Evolutionary conservation across 306 rosid genomes (phyloP), one percentile per base, ranked within the genome.

Genomic region (Fragaria nilgerrensis): DNA sequence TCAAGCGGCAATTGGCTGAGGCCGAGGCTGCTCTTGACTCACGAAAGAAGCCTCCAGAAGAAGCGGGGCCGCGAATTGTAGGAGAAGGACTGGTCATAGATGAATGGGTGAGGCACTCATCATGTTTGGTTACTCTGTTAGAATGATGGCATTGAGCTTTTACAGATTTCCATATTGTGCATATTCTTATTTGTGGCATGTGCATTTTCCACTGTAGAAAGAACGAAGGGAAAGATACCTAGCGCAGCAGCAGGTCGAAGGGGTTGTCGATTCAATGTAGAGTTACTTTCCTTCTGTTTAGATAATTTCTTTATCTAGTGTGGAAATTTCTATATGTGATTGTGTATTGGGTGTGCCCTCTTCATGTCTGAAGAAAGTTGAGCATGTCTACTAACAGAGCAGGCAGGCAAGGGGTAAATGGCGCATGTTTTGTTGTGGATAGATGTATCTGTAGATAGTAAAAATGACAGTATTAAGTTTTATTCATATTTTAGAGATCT

Each of bases 201-300:
- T 65, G 7, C 3, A 43, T 81, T 84, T 62, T 59, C 32, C 34
- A 41, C 52, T 86, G 82, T 52, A 95, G 97, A 95, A 92, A 90
- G 98, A 95, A 86, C 89, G 97, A 74, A 86, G 98, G 89, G 97
- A 92, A 84, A 89, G 95, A 86, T 95, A 95, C 86, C 85, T 92
- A 69, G 98, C 97, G 2, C 86, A 78, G 82, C 98, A 95, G 84
- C 97, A 90, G 80, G 96, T 83, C 65, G 91, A 89, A 86, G 98
- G 92, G 62, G 92, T 87, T 19, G 92, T 85, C 11, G 92, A 87
- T 82, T 86, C 92, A 23, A 78, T 78, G 88, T 93, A 87, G 84
- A 87, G 84, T 76, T 61, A 66, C 68, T 27, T 75, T 65, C 61
- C 62, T 56, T 59, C 63, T 72, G 64, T 56, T 78, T 68, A 22